Conservation (phyloP, 208 protist genomes). For the Balamuthia mandrillaris region DNA sequence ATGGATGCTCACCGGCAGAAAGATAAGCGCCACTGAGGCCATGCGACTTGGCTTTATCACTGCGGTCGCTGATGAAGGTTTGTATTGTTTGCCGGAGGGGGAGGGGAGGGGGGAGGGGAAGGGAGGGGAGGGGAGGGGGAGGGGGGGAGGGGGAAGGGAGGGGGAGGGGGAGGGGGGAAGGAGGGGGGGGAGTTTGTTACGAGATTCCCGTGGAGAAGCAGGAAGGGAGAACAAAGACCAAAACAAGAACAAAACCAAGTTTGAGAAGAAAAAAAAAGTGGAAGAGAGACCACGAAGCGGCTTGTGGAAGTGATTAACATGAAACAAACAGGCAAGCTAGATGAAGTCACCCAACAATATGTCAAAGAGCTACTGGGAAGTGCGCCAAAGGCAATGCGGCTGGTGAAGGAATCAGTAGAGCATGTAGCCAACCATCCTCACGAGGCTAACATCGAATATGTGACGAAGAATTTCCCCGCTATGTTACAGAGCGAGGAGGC, state of each 20-base stretch:
- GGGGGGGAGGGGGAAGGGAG: neutral
- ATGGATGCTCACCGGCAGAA: conserved; percentile 11
- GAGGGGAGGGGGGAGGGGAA: neutral
- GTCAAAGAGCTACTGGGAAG: conserved; percentile 20
- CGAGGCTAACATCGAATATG: neutral
- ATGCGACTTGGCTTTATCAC: conserved; percentile 23
- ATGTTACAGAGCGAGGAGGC: conserved; percentile 21
- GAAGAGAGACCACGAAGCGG: too few species aligned
- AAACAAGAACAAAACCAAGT: too few species aligned
- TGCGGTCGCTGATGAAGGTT: neutral
- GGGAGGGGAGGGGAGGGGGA: neutral
- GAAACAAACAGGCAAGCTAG: conserved; percentile 7
- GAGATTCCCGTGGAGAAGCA: neutral
- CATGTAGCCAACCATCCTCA: neutral
- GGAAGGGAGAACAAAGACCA: too few species aligned
- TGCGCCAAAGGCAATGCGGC: neutral
- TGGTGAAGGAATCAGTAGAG: conserved; percentile 29
- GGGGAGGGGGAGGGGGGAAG: neutral
- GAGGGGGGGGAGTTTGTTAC: neutral
- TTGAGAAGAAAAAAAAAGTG: too few species aligned
- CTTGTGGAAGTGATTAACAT: too few species aligned
- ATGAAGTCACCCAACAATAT: neutral
- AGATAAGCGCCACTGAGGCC: conserved; percentile 14
- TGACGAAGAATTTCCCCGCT: neutral
- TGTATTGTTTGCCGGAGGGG: neutral